Evolutionary conservation across 371 early-diverging fungal genomes (phyloP).

Genomic region (Mucor plumbeus): DNA sequence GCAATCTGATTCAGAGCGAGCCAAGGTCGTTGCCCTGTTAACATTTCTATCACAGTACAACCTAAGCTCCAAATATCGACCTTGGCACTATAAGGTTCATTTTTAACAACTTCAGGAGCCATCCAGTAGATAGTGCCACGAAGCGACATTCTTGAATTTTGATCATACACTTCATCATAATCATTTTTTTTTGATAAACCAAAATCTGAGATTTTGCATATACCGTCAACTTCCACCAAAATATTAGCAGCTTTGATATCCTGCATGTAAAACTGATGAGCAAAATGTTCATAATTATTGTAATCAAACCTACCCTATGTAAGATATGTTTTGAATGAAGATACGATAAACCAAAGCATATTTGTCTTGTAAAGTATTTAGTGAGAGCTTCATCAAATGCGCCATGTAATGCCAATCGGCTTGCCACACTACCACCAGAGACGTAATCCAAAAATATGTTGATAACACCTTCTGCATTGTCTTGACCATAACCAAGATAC

Average conservation of each 20-base stretch:
- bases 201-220: constrained; percentile 97
- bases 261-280: constrained; percentile 20
- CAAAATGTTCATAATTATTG: no score
- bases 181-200: constrained; percentile 90
- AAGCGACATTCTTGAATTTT: constrained; percentile 60
- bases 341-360: constrained; percentile 85
- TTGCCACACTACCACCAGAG: constrained; percentile 82
- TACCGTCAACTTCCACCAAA: constrained; percentile 80
- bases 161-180: constrained; percentile 57
- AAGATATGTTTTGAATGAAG: constrained; percentile 90
- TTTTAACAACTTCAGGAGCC: constrained; percentile 93
- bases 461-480: constrained; percentile 63
- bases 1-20: constrained; percentile 68
- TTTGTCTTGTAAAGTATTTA: constrained; percentile 86
- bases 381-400: constrained; percentile 77
- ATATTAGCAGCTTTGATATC: constrained; percentile 98
- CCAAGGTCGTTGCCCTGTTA: constrained; percentile 92
- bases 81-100: constrained; percentile 77
- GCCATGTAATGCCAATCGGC: constrained; percentile 70
- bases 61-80: constrained; percentile 86
- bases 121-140: constrained; percentile 85
- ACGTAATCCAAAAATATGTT: constrained; percentile 95
- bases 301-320: constrained; percentile 58
- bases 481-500: constrained; percentile 75
- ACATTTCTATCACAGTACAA: constrained; percentile 90